Base-by-base conservation (phyloP, 164 flowering plant genomes). In the Liquidambar formosana region DNA sequence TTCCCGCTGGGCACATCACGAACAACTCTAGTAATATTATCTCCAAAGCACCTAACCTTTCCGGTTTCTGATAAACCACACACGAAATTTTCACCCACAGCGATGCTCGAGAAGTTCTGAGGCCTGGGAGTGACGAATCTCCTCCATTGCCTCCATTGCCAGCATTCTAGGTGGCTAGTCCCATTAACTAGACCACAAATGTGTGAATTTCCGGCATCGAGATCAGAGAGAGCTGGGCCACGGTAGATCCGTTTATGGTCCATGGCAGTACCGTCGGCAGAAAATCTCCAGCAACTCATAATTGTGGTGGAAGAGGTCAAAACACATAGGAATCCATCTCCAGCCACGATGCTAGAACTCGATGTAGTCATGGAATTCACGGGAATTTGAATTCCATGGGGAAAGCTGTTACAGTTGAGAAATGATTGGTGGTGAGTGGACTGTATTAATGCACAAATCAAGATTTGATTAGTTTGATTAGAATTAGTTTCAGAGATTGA, bases 231-330 rank as follows among this genome's bases (percentile, higher is more conserved):
- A 28, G 59, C 62, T 0, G 83, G 80, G 49, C 92, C 93, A 0
- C 0, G 21, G 70, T 89, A 87, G 58, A 91, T 78, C 44, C 89
- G 71, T 65, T 82, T 88, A 59, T 43, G 46, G 0, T 41, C 0
- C 59, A 73, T 41, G 53, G 49, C 26, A 10, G 70, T 59, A 8
- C 75, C 78, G 25, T 74, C 56, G n/a, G 28, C 67, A 4, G 80
- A 71, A 68, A 91, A 89, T 73, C 93, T 86, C 89, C 89, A 88
- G 71, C 94, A 91, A 10, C 49, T 68, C 47, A 93, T 28, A 14
- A 63, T 43, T 0, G 92, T 74, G 41, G 47, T 11, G 16, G 78
- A 53, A 0, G 71, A 57, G 4, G 73, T 75, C 45, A 86, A 25
- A 14, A 67, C 76, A 62, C 94, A 89, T 0, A 86, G 10, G 67